These are phyloP conservation scores for Speleostelium caveatum DNA, from an alignment of 78 protist genomes.

Conservation along the genomic window DNA sequence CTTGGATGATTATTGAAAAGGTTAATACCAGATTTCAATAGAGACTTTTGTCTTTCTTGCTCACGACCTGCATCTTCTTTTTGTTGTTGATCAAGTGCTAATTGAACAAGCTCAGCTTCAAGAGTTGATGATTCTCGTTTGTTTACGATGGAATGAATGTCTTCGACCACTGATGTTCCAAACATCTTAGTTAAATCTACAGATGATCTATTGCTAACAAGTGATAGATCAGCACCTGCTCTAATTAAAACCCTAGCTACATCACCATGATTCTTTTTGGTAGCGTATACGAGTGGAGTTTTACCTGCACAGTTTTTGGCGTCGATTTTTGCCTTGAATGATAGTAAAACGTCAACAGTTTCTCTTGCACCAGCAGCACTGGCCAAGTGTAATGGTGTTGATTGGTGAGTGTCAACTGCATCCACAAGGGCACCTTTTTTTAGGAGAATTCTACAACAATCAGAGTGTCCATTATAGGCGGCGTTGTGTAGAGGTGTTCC, in stretches of 20 bases:
- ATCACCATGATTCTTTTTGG: conserved; percentile 57
- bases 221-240: conserved; percentile 54
- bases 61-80: conserved; percentile 31
- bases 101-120: conserved; percentile 9
- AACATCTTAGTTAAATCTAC: conserved; percentile 46
- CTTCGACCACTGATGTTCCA: conserved; percentile 55
- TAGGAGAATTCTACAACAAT: conserved; percentile 53
- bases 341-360: conserved; percentile 43
- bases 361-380: conserved; percentile 76
- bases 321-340: conserved; percentile 52
- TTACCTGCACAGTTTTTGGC: conserved; percentile 74
- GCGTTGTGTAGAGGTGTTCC: conserved; percentile 84
- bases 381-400: conserved; percentile 81
- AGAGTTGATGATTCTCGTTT: conserved; percentile 42
- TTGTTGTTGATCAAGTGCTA: conserved; percentile 25
- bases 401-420: conserved; percentile 68
- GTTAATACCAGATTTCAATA: conserved; percentile 35
- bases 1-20: conserved; percentile 43
- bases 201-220: conserved; percentile 19
- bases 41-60: conserved; percentile 1
- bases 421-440: conserved; percentile 74
- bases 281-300: conserved; percentile 68
- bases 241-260: conserved; percentile 67
- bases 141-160: conserved; percentile 36
- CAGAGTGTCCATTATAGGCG: conserved; percentile 78